Evolutionary conservation across 176 grass and related monocot genomes (phyloP).

Genomic region (Alopecurus myosuroides): DNA sequence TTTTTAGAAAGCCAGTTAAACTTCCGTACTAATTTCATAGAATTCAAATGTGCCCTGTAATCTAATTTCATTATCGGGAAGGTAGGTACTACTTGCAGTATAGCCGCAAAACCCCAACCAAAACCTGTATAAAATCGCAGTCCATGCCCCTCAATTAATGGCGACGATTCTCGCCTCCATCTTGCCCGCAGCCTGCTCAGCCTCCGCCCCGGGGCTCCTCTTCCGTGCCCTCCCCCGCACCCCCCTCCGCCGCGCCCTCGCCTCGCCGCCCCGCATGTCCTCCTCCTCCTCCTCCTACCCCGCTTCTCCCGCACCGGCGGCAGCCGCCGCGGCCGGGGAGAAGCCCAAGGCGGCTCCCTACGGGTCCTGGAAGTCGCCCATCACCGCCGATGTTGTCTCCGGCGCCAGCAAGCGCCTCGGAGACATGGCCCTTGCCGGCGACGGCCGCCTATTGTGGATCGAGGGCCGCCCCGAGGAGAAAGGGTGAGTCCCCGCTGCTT

Average conservation of each 20-base stretch:
- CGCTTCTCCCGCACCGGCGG: neutral
- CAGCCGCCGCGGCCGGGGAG: neutral
- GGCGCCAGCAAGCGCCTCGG: slow-evolving; percentile 41
- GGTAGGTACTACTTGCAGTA: neutral
- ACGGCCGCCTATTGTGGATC: slow-evolving; percentile 47
- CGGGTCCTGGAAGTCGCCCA: slow-evolving; percentile 51
- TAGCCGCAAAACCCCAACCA: neutral
- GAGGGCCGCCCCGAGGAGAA: slow-evolving; percentile 55
- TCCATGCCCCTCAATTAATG: neutral
- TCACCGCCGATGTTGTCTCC: slow-evolving; percentile 49
- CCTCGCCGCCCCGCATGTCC: slow-evolving; percentile 14
- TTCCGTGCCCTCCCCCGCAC: neutral
- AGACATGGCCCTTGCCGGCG: slow-evolving; percentile 28
- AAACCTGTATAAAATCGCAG: slow-evolving; percentile 9
- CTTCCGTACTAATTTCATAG: neutral
- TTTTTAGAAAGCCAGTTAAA: neutral
- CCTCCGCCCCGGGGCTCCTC: neutral
- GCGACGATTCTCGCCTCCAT: slow-evolving; percentile 12
- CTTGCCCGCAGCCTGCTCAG: slow-evolving; percentile 3
- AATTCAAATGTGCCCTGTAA: neutral
- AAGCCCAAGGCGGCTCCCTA: slow-evolving; percentile 36
- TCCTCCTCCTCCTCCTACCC: neutral
- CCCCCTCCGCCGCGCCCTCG: neutral
- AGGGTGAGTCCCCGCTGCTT: slow-evolving; percentile 24
- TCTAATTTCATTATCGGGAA: neutral